Conservation (phyloP, 495 filamentous ascomycete genomes). For the Aspergillus asperescens region DNA sequence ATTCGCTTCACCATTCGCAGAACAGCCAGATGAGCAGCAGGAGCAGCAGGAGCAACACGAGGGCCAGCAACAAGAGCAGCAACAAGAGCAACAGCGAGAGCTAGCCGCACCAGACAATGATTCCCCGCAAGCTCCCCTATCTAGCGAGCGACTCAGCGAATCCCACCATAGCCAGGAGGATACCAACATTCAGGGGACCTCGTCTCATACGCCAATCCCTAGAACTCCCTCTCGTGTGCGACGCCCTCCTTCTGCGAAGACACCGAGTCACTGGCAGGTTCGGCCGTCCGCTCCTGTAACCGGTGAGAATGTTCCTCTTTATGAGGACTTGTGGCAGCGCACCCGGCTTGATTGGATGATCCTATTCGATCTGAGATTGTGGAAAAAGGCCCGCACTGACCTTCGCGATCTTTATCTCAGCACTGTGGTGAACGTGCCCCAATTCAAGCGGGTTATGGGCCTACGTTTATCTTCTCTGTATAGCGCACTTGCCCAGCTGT, state of each 20-base stretch:
- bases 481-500: constrained; percentile 86
- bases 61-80: no score
- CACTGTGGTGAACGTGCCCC: constrained; percentile 87
- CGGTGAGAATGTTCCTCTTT: constrained; percentile 53
- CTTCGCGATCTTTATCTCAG: constrained; percentile 92
- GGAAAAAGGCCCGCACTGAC: constrained; percentile 90
- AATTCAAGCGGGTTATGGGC: constrained; percentile 95
- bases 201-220: constrained; percentile 34
- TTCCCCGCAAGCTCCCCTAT: constrained; percentile 49
- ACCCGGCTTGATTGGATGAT: constrained; percentile 93
- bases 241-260: constrained; percentile 33
- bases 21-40: constrained; percentile 1
- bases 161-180: constrained; percentile 2
- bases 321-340: constrained; percentile 82
- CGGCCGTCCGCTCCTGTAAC: constrained; percentile 59
- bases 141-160: constrained; percentile 56
- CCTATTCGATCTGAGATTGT: constrained; percentile 90
- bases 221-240: constrained; percentile 30
- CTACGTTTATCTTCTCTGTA: constrained; percentile 90
- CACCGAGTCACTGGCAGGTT: constrained; percentile 81
- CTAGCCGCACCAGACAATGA: constrained; percentile 57
- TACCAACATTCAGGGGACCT: not conserved
- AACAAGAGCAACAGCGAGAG: constrained; percentile 27
- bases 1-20: constrained; percentile 3
- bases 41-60: constrained; percentile 5